Evolutionary conservation across 208 protist species (phyloP), one percentile per base, ranked within the genome.

Genomic region (Crithidia acanthocephali): DNA sequence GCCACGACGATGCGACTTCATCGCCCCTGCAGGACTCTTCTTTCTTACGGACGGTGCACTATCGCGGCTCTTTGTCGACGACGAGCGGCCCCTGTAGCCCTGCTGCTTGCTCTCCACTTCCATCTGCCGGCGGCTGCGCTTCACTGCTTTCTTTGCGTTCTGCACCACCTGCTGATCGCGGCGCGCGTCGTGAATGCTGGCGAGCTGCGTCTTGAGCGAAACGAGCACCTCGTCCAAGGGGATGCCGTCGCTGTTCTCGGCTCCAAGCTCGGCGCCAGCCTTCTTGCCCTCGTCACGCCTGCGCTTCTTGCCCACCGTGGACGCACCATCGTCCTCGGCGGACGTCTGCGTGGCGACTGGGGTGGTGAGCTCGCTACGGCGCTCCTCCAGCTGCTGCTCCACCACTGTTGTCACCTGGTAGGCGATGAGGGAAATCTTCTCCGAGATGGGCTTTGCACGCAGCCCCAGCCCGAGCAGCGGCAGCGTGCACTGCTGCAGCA

Each of bases 331-430:
- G 6, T 30, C 58, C 33, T 23, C 67, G 27, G 48, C 48, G 23
- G n/a, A 18, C 0, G 23, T 33, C 2, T 27, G 32, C 35, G 30
- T 51, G 32, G 62, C 28, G 32, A n/a, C 22, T 23, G 47, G 48
- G 20, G 44, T 58, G 33, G 80, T 79, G 42, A 85, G 79, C 28
- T 64, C 48, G 27, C 57, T 33, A 23, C 85, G 86, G 32, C 80
- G 88, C 44, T 74, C 82, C 56, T 94, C 91, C 50, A 96, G 68
- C 56, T 96, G 91, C 71, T 91, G 80, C 61, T 84, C 76, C 32
- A 93, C 76, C 37, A 96, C 81, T 5, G 51, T 47, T 1, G 81
- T 52, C 16, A 85, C 73, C 68, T 94, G 87, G 47, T 85, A 60
- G 13, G 85, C 84, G 16, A 89, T 68, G 60, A 76, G 72, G n/a